Conservation (phyloP, 2,329 filamentous ascomycete species). For the Stagonosporopsis cucurbitacearum region DNA sequence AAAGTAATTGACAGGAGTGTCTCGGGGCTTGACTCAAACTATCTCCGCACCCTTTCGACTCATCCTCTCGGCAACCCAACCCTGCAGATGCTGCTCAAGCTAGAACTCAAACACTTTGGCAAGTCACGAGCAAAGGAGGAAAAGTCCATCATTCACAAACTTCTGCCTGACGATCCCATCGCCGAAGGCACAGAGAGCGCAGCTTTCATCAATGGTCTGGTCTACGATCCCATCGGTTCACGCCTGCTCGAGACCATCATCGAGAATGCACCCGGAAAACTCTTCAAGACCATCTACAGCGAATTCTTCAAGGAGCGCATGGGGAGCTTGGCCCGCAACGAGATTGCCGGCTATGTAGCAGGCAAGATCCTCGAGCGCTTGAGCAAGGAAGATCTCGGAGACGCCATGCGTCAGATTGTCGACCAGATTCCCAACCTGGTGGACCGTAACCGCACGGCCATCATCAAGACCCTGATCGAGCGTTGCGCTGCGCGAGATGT, state of each 20-base stretch:
- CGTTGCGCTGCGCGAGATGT: conserved; percentile 74
- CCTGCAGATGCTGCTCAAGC: conserved; percentile 85
- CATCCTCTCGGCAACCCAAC: conserved; percentile 92
- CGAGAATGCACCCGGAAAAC: conserved; percentile 78
- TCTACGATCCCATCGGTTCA: conserved; percentile 91
- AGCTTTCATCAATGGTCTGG: conserved; percentile 81
- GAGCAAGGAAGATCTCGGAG: conserved; percentile 82
- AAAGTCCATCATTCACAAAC: conserved; percentile 73
- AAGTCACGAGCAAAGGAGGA: conserved; percentile 70
- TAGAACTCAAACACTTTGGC: conserved; percentile 79
- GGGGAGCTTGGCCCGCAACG: conserved; percentile 82
- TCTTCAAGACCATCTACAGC: conserved; percentile 87
- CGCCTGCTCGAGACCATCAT: conserved; percentile 88
- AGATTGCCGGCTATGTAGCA: conserved; percentile 87
- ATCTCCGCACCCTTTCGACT: conserved; percentile 81
- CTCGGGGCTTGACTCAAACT: conserved; percentile 75
- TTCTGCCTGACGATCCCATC: conserved; percentile 81
- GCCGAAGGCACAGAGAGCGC: conserved; percentile 75
- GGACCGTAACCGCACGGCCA: conserved; percentile 75
- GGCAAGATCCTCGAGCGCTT: conserved; percentile 82
- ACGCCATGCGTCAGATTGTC: conserved; percentile 73
- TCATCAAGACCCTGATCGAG: conserved; percentile 83
- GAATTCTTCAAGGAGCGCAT: conserved; percentile 82
- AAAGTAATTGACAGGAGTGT: conserved; percentile 84
- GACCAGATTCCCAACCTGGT: conserved; percentile 77